Base-by-base conservation (phyloP, 768 basidiomycete species). In the Trametes villosa region DNA sequence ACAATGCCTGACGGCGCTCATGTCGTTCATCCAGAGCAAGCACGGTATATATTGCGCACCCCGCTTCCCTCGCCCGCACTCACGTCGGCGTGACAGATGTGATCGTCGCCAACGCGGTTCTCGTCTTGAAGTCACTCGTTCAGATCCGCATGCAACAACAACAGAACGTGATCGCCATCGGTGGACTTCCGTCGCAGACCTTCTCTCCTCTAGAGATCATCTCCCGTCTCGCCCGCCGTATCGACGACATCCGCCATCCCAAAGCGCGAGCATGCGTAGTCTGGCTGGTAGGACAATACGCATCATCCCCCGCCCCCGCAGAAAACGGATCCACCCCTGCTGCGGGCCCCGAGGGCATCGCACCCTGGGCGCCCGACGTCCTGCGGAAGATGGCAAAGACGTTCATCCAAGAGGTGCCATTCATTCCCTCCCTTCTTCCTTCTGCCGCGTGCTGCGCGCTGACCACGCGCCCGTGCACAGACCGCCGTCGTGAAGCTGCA, bases 261-360 rank as follows among this genome's bases (percentile, higher is more conserved):
- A 83, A 86, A 67, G 94, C 96, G 1, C 79, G 92, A 30, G 94
- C 96, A 0, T 94, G 91, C 65, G 86, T 98, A 1, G 76, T 94
- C 26, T 97, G 96, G 94, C 83, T 98, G 0, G 94, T 94, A 0
- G 96, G 96, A 0, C 94, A 97, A 71, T 93, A 93, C 70, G 84
- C 90, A 18, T 80, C 87, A 13, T 78, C 80, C 8, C 72, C 44
- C 13, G 24, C 74, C 75, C 40, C 69, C 67, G 26, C 57, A 33
- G 45, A 57, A 33, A 60, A 60, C 54, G 66, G 66, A 5, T 31
- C 36, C 47, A 47, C 11, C 59, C 66, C 40, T 64, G n/a, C n/a
- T n/a, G 73, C 18, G 73, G 77, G 55, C 9, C 78, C 83, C 2
- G 82, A 85, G 51, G 87, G 86, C 17, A 74, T 94, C 9, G 86